Percentiles rank a stretch among this genome's conserved stretches.
phyloP scores from a whole-genome alignment of 768 basidiomycete species.

The Agrocybe pediades region DNA sequence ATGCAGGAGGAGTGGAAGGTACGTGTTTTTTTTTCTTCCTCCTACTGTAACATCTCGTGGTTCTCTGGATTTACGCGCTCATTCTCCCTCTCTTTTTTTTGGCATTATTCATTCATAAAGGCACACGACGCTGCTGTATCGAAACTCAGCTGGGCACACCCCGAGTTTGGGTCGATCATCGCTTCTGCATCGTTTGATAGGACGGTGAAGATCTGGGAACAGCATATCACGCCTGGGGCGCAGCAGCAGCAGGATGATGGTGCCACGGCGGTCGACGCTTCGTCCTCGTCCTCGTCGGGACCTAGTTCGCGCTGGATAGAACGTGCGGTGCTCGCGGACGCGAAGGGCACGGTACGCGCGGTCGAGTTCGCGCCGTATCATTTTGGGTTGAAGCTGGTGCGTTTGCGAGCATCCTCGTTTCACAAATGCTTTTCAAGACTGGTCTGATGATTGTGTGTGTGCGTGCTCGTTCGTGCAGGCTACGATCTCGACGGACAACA shows the following conservation, averaged over 20 bases:
- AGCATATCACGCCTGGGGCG: conserved; percentile 41
- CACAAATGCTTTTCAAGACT: background rate
- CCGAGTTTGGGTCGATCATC: conserved; percentile 86
- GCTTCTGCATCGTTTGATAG: conserved; percentile 90
- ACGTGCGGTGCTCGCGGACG: conserved; percentile 75
- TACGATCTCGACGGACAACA: conserved; percentile 84
- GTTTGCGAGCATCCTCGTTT: conserved; percentile 24
- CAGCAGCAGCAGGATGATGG: conserved; percentile 31
- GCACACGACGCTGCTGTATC: conserved; percentile 95
- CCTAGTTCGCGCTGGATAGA: conserved; percentile 67
- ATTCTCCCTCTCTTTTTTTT: too few species aligned
- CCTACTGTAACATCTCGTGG: background rate
- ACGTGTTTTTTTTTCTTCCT: conserved; percentile 14
- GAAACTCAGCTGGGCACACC: conserved; percentile 87
- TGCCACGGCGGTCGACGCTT: conserved; percentile 26
- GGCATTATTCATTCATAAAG: conserved; percentile 49
- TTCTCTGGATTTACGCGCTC: background rate
- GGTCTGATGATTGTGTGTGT: background rate
- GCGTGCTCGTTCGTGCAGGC: too few species aligned
- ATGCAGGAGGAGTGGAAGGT: conserved; percentile 94
- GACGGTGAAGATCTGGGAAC: conserved; percentile 92
- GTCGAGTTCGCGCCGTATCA: conserved; percentile 88
- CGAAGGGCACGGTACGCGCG: conserved; percentile 81
- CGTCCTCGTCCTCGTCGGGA: conserved; percentile 15
- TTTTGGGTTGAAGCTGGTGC: conserved; percentile 86